Evolutionary conservation across 2,329 filamentous ascomycete genomes (phyloP), one percentile per base, ranked within the genome.

Genomic region (Pseudogymnoascus sp.): DNA sequence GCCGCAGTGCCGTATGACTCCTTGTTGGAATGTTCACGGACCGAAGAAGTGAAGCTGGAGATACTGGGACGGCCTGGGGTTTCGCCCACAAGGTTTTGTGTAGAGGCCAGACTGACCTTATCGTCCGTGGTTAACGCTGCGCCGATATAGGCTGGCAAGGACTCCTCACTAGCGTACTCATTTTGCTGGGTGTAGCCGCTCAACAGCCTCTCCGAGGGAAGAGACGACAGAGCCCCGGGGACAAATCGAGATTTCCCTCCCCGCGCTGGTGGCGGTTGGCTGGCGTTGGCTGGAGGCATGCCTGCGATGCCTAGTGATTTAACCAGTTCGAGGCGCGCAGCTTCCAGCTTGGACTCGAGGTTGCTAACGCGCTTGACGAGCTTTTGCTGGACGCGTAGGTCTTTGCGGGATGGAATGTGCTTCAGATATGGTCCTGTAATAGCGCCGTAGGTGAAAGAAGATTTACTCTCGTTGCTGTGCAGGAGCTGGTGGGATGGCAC

Each of bases 361-460:
- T 85, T 79, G 65, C 81, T 84, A 31, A 86, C 83, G 60, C 81
- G 78, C 72, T 84, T 84, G 40, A 77, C 74, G 33, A 86, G 72
- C 64, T 82, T 84, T 62, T 79, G 75, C 66, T 85, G 81, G 66
- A 78, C 80, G 58, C 79, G 75, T 5, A 86, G 72, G 60, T 86
- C 83, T 66, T 79, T 81, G 67, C 79, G 81, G 2, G 81, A 84
- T 2, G 77, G 76, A 24, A 79, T 76, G 40, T 33, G 44, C 26
- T 54, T 54, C 26, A 54, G 31, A 1, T 10, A 4, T 11, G 44
- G 44, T 11, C 26, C 26, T n/a, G n/a, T n/a, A 9, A 54, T 54
- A n/a, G n/a, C 11, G 26, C 44, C 44, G 26, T 54, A 54, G 44
- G 44, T 54, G 44, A 54, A 54, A 1, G 44, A 54, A 3, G 44